Conservation (phyloP, 805 yeast species). For the Candida loeiensis region DNA sequence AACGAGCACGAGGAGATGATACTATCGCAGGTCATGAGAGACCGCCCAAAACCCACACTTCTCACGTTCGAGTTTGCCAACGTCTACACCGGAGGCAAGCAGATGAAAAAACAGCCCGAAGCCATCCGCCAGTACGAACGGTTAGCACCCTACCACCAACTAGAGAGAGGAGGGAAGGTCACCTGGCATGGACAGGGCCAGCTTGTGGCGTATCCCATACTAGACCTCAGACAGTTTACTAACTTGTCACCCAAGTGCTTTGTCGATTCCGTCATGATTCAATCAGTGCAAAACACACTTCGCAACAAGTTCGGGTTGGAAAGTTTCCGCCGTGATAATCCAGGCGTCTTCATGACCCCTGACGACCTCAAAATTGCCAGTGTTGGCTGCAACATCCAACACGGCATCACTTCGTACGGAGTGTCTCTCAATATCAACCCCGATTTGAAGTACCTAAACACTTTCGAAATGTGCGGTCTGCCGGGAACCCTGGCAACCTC, state of each 20-base stretch:
- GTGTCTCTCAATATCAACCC: constrained; percentile 76
- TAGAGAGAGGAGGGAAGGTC: constrained; percentile 91
- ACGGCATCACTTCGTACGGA: constrained; percentile 88
- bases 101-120: constrained; percentile 49
- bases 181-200: constrained; percentile 98
- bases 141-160: constrained; percentile 60
- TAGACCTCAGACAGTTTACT: constrained; percentile 56
- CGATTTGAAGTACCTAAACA: constrained; percentile 66
- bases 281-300: constrained; percentile 50
- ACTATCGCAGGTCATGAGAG: constrained; percentile 37
- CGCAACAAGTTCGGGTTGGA: constrained; percentile 35
- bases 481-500: constrained; percentile 48
- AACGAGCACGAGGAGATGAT: constrained; percentile 47
- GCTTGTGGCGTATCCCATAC: constrained; percentile 74
- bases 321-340: constrained; percentile 58
- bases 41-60: constrained; percentile 62
- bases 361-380: constrained; percentile 70
- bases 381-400: constrained; percentile 80
- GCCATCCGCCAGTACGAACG: constrained; percentile 25
- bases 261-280: constrained; percentile 58
- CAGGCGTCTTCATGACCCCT: constrained; percentile 79
- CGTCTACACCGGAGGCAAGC: constrained; percentile 88
- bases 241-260: constrained; percentile 60
- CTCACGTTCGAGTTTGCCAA: constrained; percentile 83
- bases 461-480: constrained; percentile 83